A percentile compares a stretch with the other conserved stretches of the same genome.
These are phyloP conservation scores for Lasiodiplodia gonubiensis DNA, from an alignment of 2,329 filamentous ascomycete species.

Conservation along the genomic window DNA sequence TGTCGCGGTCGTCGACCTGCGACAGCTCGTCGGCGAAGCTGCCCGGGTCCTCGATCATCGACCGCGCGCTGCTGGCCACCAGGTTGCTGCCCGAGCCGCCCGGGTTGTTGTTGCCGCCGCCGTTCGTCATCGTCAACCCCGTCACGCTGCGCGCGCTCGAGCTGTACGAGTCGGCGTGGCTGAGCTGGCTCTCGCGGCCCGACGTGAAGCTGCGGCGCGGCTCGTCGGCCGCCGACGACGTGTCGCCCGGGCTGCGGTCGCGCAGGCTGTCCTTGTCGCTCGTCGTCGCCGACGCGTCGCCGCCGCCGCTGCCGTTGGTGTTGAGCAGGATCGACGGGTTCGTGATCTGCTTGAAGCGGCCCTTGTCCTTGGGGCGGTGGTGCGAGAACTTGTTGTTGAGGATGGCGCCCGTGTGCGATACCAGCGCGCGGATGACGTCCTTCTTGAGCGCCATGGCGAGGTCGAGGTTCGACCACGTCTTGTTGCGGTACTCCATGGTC, in stretches of 20 bases:
- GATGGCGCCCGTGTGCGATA: constrained; percentile 94
- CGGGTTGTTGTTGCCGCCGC: not conserved
- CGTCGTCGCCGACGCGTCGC: constrained; percentile 3
- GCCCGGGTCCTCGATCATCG: not conserved
- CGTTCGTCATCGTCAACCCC: constrained; percentile 12
- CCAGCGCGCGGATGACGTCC: constrained; percentile 89
- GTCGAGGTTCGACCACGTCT: constrained; percentile 98
- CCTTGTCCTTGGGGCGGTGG: constrained; percentile 81
- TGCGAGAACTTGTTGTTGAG: constrained; percentile 96
- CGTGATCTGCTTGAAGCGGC: constrained; percentile 82
- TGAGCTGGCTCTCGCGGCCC: constrained; percentile 21
- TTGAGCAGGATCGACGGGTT: constrained; percentile 72
- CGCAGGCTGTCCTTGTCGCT: constrained; percentile 35
- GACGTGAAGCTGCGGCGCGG: constrained; percentile 29
- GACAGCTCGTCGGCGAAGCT: constrained; percentile 42
- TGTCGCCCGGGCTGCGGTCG: constrained; percentile 39
- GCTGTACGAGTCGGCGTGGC: constrained; percentile 22
- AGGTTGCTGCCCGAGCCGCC: constrained; percentile 23
- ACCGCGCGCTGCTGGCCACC: too few relatives aligned
- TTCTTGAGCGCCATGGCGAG: constrained; percentile 91
- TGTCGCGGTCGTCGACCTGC: constrained; percentile 21
- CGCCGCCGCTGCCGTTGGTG: constrained; percentile 16
- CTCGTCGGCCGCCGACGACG: not conserved
- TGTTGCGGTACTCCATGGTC: constrained; percentile 94
- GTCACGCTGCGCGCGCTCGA: constrained; percentile 20